Evolutionary conservation across 2,329 filamentous ascomycete genomes (phyloP), one percentile per base, ranked within the genome.

Genomic region (Colletotrichum gloeosporioides): DNA sequence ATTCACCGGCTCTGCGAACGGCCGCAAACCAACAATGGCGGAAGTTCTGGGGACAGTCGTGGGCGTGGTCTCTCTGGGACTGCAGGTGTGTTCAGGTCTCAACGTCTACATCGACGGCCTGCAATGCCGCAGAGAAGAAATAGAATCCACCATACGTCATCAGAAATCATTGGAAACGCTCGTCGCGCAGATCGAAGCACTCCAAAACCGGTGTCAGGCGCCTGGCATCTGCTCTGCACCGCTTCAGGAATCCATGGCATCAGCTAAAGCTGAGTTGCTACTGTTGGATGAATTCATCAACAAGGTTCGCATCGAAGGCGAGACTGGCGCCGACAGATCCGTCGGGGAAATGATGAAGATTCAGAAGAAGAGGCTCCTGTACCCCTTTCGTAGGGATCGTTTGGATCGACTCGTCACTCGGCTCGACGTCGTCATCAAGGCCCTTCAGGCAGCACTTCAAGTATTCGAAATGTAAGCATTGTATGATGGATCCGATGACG

Each of bases 361-460:
- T 3, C 63, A 66, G 25, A 66, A 27, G 36, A 44, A 32, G 1
- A 59, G 4, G 29, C 31, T 69, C 0, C 6, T 69, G 22, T 69
- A 69, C 10, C 66, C 66, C 44, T 69, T 69, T 16, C 66, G 66
- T 2, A 59, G 49, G 31, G 66, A 69, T 69, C 49, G 39, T 13
- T 29, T 69, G 31, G 39, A 34, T 18, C 66, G 44, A 15, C 31
- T 69, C 13, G 31, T 53, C 0, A 31, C 18, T 6, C 15, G 66
- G 12, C 49, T 69, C 13, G 66, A 34, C 25, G 13, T 12, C 4
- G 44, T 36, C 7, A 69, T 34, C 22, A n/a, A 55, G 8, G 22
- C 66, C 3, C 49, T 69, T 7, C 66, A 59, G 7, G n/a, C 44
- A 6, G 66, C 49, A 3, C 49, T 69, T 25, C 61, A 64, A 39